Evolutionary conservation across 768 basidiomycete species (phyloP).

Genomic region (Mycena albidolilacea): DNA sequence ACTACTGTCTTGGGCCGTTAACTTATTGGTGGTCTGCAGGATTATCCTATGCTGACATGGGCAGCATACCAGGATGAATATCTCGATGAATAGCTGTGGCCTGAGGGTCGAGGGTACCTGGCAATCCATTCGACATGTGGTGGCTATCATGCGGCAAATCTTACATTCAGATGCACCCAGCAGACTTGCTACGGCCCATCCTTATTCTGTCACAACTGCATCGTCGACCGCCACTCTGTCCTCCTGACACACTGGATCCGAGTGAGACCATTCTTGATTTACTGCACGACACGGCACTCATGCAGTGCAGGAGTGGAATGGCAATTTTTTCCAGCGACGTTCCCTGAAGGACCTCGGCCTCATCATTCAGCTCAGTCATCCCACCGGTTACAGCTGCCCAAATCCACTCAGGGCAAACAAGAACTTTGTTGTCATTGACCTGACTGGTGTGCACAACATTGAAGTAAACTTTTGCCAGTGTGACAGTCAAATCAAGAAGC

Average conservation of each 20-base stretch:
- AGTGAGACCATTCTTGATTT: neutral
- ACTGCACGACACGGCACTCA: neutral
- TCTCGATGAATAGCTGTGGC: neutral
- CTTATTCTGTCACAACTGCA: neutral
- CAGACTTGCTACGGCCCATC: neutral
- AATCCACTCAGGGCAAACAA: neutral
- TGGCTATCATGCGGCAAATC: neutral
- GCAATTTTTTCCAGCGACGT: neutral
- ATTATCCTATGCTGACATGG: neutral
- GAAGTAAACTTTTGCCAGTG: conserved; percentile 9
- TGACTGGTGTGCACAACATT: neutral
- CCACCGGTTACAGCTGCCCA: neutral
- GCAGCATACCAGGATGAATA: neutral
- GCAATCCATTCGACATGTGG: neutral
- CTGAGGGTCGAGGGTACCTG: neutral
- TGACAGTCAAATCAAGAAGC: neutral
- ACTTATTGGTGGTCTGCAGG: neutral
- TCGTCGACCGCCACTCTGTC: neutral
- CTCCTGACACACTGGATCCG: conserved; percentile 9
- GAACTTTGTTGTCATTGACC: neutral
- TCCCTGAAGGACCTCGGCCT: neutral
- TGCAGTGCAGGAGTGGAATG: neutral
- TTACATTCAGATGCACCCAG: neutral
- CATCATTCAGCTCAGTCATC: conserved; percentile 7
- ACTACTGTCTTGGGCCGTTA: no score